A percentile compares a stretch with the other conserved stretches of the same genome.
Evolutionary conservation across 495 filamentous ascomycete genomes (phyloP).

Genomic region (Xylaria telfairii): DNA sequence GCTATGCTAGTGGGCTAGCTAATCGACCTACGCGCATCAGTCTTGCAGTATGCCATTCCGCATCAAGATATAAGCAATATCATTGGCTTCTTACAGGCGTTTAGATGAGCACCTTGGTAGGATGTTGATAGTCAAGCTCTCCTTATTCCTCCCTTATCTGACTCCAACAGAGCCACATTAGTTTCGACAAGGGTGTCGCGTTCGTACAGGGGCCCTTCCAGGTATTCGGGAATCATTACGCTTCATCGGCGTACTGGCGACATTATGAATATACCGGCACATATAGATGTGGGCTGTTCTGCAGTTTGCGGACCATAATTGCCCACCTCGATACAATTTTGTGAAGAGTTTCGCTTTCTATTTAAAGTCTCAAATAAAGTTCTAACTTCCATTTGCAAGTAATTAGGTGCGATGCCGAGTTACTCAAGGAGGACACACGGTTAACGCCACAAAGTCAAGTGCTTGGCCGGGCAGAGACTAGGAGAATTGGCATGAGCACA

Average conservation of each 20-base stretch:
- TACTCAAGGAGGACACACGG: background rate
- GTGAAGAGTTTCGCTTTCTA: background rate
- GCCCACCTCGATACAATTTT: background rate
- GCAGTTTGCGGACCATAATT: background rate
- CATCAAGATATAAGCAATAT: background rate
- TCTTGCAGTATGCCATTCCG: background rate
- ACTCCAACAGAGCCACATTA: background rate
- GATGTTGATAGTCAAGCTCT: background rate
- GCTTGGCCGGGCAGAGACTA: background rate
- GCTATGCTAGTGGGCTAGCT: background rate
- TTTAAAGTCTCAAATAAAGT: background rate
- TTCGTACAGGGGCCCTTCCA: background rate
- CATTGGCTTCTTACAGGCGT: background rate
- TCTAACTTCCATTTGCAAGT: background rate
- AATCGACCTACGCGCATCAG: background rate
- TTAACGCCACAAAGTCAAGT: background rate
- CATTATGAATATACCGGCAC: background rate
- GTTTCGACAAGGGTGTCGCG: background rate
- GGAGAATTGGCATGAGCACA: background rate
- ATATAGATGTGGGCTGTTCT: background rate
- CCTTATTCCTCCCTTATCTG: background rate
- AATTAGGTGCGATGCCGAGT: background rate
- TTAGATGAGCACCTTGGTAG: background rate
- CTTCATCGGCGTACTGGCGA: background rate
- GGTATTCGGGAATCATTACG: background rate